Evolutionary conservation across 148 eudicot genomes (phyloP).

Genomic region (Polygonum maritimum): DNA sequence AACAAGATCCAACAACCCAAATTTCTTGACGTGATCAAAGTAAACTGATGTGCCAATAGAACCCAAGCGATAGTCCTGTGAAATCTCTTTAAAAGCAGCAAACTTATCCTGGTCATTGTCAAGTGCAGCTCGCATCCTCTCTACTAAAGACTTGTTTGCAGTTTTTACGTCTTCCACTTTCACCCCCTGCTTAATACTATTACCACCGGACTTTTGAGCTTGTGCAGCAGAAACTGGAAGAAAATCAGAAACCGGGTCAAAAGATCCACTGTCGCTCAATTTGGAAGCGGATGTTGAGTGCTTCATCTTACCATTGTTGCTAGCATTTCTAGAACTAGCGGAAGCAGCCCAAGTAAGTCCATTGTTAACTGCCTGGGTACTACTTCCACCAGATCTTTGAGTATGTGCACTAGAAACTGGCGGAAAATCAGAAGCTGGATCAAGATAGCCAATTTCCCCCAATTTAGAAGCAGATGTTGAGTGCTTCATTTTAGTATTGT

Average conservation of each 20-base stretch:
- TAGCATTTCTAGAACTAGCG: slow-evolving; percentile 28
- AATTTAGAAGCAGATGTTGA: slow-evolving; percentile 71
- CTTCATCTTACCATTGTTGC: slow-evolving; percentile 32
- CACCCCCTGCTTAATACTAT: slow-evolving; percentile 21
- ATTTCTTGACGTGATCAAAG: slow-evolving; percentile 61
- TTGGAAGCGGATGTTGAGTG: slow-evolving; percentile 76
- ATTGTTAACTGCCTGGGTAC: slow-evolving; percentile 11
- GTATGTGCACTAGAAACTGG: slow-evolving; percentile 61
- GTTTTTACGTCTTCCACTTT: slow-evolving; percentile 60
- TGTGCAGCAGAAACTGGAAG: slow-evolving; percentile 74
- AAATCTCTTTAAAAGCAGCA: slow-evolving; percentile 57
- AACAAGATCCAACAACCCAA: slow-evolving; percentile 78
- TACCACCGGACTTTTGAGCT: slow-evolving; percentile 25
- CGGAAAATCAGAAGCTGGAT: slow-evolving; percentile 60
- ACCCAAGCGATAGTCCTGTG: slow-evolving; percentile 81
- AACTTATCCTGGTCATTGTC: slow-evolving; percentile 65
- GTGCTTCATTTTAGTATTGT: slow-evolving; percentile 37
- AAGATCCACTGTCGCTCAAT: slow-evolving; percentile 34
- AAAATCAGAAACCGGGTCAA: slow-evolving; percentile 50
- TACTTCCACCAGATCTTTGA: slow-evolving; percentile 14
- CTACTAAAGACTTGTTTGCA: slow-evolving; percentile 90
- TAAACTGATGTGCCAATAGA: slow-evolving; percentile 56
- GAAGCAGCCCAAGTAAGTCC: slow-evolving; percentile 26
- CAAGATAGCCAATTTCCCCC: slow-evolving; percentile 32
- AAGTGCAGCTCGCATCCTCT: slow-evolving; percentile 66